Base-by-base conservation (phyloP, 805 yeast genomes). In the Kazachstania kunashirensis region DNA sequence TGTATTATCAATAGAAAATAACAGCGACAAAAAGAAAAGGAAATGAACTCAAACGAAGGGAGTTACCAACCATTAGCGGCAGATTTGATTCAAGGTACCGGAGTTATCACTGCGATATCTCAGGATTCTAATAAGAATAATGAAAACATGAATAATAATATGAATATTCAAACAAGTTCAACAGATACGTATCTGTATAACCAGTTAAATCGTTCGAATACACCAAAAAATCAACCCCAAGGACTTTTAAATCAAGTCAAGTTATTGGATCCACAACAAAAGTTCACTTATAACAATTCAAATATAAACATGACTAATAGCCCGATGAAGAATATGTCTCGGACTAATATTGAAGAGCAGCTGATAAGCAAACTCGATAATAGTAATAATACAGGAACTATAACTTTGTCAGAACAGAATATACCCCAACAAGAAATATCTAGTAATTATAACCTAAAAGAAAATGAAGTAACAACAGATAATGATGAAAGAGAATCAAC, bases 41-140 rank as follows among this genome's bases (percentile, higher is more conserved):
- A 6, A 28, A 36, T 36, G 35, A 31, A 31, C 13, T 17, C 29
- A 21, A 32, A 34, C 12, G 47, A 45, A 13, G 43, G 41, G 10
- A 41, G 41, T 16, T 47, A 41, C 16, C 46, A 42, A 13, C 48
- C 51, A 11, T 40, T 47, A 32, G 51, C 45, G 13, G 17, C 50
- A 9, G 47, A 42, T 17, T 25, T 45, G 21, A 26, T 32, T 2
- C 40, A 34, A 10, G 20, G 17, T 29, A 32, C 35, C 27, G 26
- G 25, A 13, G 18, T 28, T 6, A 11, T 6, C 5, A 14, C 9
- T 14, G n/a, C 10, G 10, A 6, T 29, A 29, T 4, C 21, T 10
- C 10, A 14, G 6, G 20, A n/a, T 18, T 11, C 5, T 18, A 17
- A 14, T 17, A 3, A 26, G 16, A 4, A n/a, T 10, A 29, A 18